Evolutionary conservation across 345 rosid genomes (phyloP).

Genomic region (Ceriops tagal): DNA sequence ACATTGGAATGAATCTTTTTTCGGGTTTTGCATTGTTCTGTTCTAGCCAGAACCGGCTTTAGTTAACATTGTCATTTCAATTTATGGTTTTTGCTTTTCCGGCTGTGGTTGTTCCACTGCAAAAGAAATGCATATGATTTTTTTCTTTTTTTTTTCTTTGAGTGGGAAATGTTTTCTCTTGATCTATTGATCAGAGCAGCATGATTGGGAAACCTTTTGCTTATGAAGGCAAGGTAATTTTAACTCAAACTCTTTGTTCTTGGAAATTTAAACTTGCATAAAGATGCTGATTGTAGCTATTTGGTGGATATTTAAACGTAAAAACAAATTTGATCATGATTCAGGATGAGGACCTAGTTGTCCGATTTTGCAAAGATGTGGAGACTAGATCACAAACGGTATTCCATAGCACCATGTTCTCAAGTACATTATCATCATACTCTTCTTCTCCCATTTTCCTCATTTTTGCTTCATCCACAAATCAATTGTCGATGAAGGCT

Average conservation of each 20-base stretch:
- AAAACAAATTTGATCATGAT: not conserved
- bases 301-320: not conserved
- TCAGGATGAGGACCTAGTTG: conserved; percentile 67
- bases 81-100: no score
- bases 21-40: no score
- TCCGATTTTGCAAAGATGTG: conserved; percentile 91
- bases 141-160: not conserved
- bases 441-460: conserved; percentile 5
- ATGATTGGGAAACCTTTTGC: conserved; percentile 63
- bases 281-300: not conserved
- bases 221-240: conserved; percentile 62
- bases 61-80: no score
- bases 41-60: no score
- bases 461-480: not conserved
- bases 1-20: not conserved
- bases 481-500: not conserved
- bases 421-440: conserved; percentile 21
- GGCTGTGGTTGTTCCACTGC: not conserved
- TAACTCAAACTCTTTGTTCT: not conserved
- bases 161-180: conserved; percentile 35
- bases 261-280: not conserved
- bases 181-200: conserved; percentile 52
- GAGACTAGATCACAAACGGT: conserved; percentile 82
- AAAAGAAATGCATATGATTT: not conserved
- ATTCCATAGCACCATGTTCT: conserved; percentile 34